phyloP scores from a whole-genome alignment of 495 filamentous ascomycete species.

The Monascus purpureus region DNA sequence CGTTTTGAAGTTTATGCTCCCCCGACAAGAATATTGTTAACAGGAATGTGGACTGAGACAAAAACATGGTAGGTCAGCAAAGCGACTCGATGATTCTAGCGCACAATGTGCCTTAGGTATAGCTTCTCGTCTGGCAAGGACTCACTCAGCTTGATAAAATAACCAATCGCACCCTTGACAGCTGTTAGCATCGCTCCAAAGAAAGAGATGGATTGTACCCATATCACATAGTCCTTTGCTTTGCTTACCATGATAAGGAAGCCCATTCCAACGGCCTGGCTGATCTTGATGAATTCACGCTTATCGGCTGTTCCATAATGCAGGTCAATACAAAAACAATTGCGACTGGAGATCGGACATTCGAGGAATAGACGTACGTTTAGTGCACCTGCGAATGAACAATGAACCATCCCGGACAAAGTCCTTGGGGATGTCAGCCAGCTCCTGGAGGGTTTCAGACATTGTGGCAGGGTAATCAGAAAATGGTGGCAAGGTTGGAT shows the following conservation, averaged over 20 bases:
- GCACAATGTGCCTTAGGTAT: too few relatives aligned
- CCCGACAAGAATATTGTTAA: too few relatives aligned
- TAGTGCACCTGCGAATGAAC: conserved; percentile 67
- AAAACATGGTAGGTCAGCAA: too few relatives aligned
- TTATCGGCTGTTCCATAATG: conserved; percentile 44
- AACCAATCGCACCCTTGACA: conserved; percentile 60
- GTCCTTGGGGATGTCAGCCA: conserved; percentile 60
- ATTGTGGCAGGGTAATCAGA: conserved; percentile 15
- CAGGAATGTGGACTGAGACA: too few relatives aligned
- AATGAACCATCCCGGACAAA: conserved; percentile 65
- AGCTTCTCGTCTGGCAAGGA: too few relatives aligned
- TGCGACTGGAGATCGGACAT: background rate
- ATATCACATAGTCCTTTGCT: background rate
- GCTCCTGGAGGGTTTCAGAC: conserved; percentile 60
- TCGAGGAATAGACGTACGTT: conserved; percentile 37
- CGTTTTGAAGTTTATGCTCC: too few relatives aligned
- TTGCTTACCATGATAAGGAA: conserved; percentile 68
- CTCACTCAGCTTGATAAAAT: conserved; percentile 86
- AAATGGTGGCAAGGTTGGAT: background rate
- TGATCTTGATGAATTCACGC: conserved; percentile 87
- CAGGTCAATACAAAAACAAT: too few relatives aligned
- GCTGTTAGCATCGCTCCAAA: too few relatives aligned
- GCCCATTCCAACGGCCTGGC: conserved; percentile 85
- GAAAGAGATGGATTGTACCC: too few relatives aligned
- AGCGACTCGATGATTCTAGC: too few relatives aligned